phyloP scores from a whole-genome alignment of 768 basidiomycete genomes.

The Pleurotus tuoliensis region DNA sequence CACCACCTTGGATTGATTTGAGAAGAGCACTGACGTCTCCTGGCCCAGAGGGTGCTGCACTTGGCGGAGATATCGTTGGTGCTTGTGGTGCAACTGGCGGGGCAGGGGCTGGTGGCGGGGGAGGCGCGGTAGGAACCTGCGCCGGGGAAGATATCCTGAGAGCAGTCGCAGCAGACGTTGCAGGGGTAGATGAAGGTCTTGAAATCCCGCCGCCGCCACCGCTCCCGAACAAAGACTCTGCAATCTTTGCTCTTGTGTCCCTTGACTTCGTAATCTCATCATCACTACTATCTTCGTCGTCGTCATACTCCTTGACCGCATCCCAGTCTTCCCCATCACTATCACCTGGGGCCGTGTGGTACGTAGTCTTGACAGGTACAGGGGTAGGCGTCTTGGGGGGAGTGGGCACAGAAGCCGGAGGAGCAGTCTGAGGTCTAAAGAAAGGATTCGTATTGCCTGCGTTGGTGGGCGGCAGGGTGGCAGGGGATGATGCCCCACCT shows the following conservation, averaged over 20 bases:
- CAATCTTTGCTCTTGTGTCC: constrained; percentile 64
- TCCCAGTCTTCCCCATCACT: constrained; percentile 78
- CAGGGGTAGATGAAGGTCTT: constrained; percentile 23
- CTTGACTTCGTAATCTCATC: constrained; percentile 74
- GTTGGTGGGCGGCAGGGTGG: constrained; percentile 26
- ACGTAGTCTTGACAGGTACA: constrained; percentile 47
- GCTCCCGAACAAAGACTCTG: constrained; percentile 70
- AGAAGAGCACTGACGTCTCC: constrained; percentile 67
- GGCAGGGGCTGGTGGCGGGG: constrained; percentile 25
- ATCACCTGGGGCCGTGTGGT: constrained; percentile 57
- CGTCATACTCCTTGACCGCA: constrained; percentile 69
- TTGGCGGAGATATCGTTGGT: constrained; percentile 30
- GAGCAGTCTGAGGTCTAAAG: constrained; percentile 30
- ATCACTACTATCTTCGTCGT: constrained; percentile 67
- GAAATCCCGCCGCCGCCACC: constrained; percentile 26
- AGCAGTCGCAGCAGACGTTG: constrained; percentile 19
- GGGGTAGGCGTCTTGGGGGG: constrained; percentile 52
- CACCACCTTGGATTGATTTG: constrained; percentile 74
- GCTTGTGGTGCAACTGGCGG: constrained; percentile 25
- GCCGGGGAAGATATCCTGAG: constrained; percentile 29
- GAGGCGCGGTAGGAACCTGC: constrained; percentile 27
- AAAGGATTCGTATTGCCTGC: constrained; percentile 70
- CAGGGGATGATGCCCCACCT: constrained; percentile 26
- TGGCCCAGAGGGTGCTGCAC: constrained; percentile 35
- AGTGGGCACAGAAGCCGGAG: constrained; percentile 31